phyloP scores from a whole-genome alignment of 2,329 filamentous ascomycete species.

The Neoscytalidium dimidiatum region DNA sequence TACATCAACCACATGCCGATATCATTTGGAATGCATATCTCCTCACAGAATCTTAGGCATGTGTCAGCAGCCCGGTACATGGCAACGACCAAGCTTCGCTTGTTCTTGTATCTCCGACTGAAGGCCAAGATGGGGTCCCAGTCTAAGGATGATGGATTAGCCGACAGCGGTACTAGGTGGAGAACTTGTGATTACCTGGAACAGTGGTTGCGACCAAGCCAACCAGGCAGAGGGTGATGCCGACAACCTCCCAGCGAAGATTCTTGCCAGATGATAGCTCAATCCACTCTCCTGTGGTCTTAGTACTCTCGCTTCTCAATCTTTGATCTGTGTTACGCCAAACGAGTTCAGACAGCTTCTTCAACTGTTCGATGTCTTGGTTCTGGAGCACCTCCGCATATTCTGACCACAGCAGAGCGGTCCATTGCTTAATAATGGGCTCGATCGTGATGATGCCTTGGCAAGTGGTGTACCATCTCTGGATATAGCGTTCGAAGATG shows the following conservation, averaged over 20 bases:
- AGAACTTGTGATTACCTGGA: constrained; percentile 24
- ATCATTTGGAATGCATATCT: constrained; percentile 35
- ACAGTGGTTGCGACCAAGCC: constrained; percentile 34
- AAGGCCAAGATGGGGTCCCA: constrained; percentile 29
- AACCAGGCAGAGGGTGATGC: constrained; percentile 40
- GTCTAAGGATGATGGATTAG: constrained; percentile 22
- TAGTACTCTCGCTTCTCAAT: constrained; percentile 38
- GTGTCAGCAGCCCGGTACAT: constrained; percentile 31
- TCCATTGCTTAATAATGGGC: constrained; percentile 36
- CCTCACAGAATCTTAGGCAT: constrained; percentile 36
- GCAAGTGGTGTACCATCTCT: constrained; percentile 35
- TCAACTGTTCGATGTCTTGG: constrained; percentile 29
- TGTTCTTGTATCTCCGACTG: constrained; percentile 1
- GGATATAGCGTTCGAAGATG: constrained; percentile 32
- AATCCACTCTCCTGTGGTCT: constrained; percentile 42
- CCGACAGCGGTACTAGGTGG: neutral
- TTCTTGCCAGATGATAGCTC: constrained; percentile 39
- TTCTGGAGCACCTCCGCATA: constrained; percentile 32
- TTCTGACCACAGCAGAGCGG: constrained; percentile 28
- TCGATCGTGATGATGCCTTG: constrained; percentile 36
- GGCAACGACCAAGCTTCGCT: constrained; percentile 8
- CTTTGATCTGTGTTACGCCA: constrained; percentile 45
- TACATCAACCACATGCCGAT: constrained; percentile 37
- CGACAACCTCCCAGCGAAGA: constrained; percentile 48
- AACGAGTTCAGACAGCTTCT: constrained; percentile 41